These are phyloP conservation scores for Colletotrichum caudatum DNA, from an alignment of 2,329 filamentous ascomycete genomes.

Conservation along the genomic window DNA sequence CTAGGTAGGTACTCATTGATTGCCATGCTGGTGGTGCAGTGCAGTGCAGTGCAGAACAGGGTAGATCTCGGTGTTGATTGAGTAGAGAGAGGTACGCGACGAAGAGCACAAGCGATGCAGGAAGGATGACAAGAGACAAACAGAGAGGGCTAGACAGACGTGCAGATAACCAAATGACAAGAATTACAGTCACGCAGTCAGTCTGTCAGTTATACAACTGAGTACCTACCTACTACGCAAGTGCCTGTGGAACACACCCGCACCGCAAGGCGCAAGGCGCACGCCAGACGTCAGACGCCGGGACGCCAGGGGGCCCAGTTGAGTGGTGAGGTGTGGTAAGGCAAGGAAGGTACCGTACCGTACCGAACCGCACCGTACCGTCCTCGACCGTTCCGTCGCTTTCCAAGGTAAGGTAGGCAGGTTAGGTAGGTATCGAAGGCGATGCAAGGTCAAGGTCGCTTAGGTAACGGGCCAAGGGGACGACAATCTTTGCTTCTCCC, in stretches of 20 bases:
- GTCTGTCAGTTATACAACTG: too few species aligned
- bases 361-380: conserved; percentile 17
- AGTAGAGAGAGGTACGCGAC: not conserved
- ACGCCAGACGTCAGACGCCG: conserved; percentile 19
- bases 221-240: too few species aligned
- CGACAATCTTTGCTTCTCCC: not conserved
- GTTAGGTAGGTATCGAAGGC: not conserved
- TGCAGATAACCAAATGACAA: not conserved
- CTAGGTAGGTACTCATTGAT: too few species aligned
- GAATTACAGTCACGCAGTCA: not conserved
- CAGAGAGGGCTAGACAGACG: not conserved
- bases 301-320: conserved; percentile 16
- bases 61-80: not conserved
- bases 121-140: not conserved
- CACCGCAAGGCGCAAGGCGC: conserved; percentile 3
- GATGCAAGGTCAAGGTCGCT: not conserved
- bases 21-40: too few species aligned
- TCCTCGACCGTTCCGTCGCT: conserved; percentile 6
- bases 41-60: not conserved
- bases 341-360: conserved; percentile 13
- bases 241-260: not conserved
- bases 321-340: conserved; percentile 23
- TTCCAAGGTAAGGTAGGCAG: not conserved
- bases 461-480: not conserved
- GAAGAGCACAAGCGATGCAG: not conserved